Percentiles rank a stretch among this genome's conserved stretches.
These are phyloP conservation scores for Quercus variabilis DNA, from an alignment of 306 rosid species.

Conservation along the genomic window DNA sequence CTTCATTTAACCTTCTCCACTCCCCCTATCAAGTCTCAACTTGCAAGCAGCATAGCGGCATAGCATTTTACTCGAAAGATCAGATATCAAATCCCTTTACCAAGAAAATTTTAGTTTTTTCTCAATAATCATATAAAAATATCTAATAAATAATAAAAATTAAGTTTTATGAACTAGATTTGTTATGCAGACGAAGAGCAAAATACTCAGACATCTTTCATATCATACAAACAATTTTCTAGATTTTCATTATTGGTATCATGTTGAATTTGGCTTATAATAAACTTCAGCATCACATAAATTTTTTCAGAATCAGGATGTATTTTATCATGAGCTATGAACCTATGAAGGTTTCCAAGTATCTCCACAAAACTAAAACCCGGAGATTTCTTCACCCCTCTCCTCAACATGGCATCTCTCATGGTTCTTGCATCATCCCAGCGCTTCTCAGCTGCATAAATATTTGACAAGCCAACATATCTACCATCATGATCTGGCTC, in stretches of 20 bases:
- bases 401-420: slow-evolving; percentile 69
- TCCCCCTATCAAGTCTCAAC: not conserved
- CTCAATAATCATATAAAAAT: not conserved
- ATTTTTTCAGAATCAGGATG: slow-evolving; percentile 52
- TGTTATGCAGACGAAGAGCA: not conserved
- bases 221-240: slow-evolving; percentile 28
- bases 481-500: slow-evolving; percentile 81
- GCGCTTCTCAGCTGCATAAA: slow-evolving; percentile 53
- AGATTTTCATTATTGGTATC: slow-evolving; percentile 31
- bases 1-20: not conserved
- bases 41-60: not conserved
- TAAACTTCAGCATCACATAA: slow-evolving; percentile 48
- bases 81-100: not conserved
- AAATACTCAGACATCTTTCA: slow-evolving; percentile 22
- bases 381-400: slow-evolving; percentile 72
- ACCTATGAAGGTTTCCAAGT: slow-evolving; percentile 55
- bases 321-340: slow-evolving; percentile 70
- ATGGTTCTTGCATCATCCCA: slow-evolving; percentile 71
- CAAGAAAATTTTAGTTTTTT: not conserved
- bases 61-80: not conserved
- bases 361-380: slow-evolving; percentile 72
- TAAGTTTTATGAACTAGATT: slow-evolving; percentile 14
- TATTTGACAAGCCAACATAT: slow-evolving; percentile 69
- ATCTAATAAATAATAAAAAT: not conserved
- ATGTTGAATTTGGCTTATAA: slow-evolving; percentile 55